Base-by-base conservation (phyloP, 2,329 filamentous ascomycete genomes). In the Keithomyces neogunnii region DNA sequence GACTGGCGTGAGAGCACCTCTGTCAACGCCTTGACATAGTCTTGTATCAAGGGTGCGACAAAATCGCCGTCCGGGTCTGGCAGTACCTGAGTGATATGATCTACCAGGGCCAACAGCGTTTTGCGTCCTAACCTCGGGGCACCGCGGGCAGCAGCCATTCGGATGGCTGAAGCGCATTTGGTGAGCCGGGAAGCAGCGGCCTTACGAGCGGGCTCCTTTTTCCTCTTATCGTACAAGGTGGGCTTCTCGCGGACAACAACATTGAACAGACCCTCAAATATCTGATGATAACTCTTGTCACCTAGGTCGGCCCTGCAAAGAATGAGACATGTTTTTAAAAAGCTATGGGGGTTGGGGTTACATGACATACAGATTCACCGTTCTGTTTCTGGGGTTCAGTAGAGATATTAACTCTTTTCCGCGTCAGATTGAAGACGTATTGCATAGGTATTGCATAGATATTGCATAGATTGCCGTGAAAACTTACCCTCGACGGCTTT, bases 251-350 rank as follows among this genome's bases (percentile, higher is more conserved):
- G 67, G 19, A 84, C 66, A 1, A 78, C 78, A 62, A 77, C 85
- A 50, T 79, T 77, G 62, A 96, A 96, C 3, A 97, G 72, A 1
- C 81, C 79, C 61, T 96, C 89, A 59, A 89, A 88, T 43, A 96
- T 82, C 53, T 80, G 79, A 62, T 93, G 86, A 58, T 88, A 95
- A n/a, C 80, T 79, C 63, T 86, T 88, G 63, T 95, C 89, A 45
- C 78, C 79, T 35, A 96, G 72, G 10, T 68, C 61, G 32, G 65
- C 61, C 36, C 68, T 70, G 9, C 28, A 11, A 30, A 26, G 29
- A 19, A 13, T 44, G 28, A 44, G 40, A 44, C 13, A 19, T 8
- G 28, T 30, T 13, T 7, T 10, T 28, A 4, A n/a, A 35, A 39
- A 45, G 32, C 45, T 30, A 40, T 32, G 7, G 38, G 5, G 32